Evolutionary conservation across 495 filamentous ascomycete species (phyloP), one percentile per base, ranked within the genome.

Genomic region (Xylaria bambusicola): DNA sequence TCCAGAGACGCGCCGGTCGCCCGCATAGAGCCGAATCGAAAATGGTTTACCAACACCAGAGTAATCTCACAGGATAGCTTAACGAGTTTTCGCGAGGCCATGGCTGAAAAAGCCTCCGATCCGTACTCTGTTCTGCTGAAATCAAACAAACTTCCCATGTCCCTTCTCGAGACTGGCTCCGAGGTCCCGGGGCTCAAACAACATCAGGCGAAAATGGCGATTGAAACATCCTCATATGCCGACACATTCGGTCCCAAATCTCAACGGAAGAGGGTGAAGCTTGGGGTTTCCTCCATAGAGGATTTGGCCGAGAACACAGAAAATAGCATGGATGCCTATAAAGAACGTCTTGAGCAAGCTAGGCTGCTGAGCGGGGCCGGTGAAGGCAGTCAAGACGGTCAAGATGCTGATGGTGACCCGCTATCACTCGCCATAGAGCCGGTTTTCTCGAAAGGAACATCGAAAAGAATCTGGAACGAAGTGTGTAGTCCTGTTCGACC

Each of bases 381-480:
- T 20, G 81, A 82, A 2, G 78, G 80, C 35, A 79, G 85, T 42
- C 79, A 86, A 26, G 73, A 62, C 50, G 73, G 65, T 20, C 65
- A 66, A 21, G 50, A 66, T 12, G 78, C 78, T 57, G 3, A 72
- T 74, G 9, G 82, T 83, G 81, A 82, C 26, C 65, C 75, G 38
- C 73, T 89, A 15, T 82, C 85, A 2, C 86, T 84, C 42, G 90
- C 93, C 20, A 81, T 88, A 58, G 94, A 98, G 66, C 83, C 92
- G 23, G 89, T 98, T 50, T 98, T 98, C 76, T 86, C 77, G 50
- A 98, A 98, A 77, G 94, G 94, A 15, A 91, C 96, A 71, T 90
- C 86, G 62, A 95, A 94, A 73, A 81, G 94, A 48, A 98, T 98
- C 64, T 98, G 92, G 92, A 97, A 97, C 73, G 94, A 98, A 66